Evolutionary conservation across 192 early-diverging fungal species (phyloP).

Genomic region (Coemansia pectinata): DNA sequence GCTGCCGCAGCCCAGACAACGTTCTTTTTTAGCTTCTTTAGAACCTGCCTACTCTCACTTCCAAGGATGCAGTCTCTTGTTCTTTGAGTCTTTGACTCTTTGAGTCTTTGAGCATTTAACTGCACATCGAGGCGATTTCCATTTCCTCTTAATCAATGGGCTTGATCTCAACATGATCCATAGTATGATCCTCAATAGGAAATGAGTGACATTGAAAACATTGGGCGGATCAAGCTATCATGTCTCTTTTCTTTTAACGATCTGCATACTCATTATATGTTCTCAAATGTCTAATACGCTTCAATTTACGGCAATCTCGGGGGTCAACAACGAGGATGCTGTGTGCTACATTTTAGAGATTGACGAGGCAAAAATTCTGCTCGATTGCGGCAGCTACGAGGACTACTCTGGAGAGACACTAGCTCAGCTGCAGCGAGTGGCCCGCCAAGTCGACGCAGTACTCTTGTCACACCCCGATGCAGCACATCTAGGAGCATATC

Average conservation of each 20-base stretch:
- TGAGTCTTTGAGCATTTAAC: too few species aligned
- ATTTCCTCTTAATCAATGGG: too few species aligned
- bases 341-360: constrained; percentile 92
- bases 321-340: constrained; percentile 80
- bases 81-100: too few species aligned
- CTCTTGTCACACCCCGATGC: constrained; percentile 88
- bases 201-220: too few species aligned
- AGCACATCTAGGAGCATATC: constrained; percentile 83
- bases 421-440: constrained; percentile 69
- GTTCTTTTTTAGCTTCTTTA: background rate
- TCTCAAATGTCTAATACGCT: constrained; percentile 55
- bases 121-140: too few species aligned
- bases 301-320: constrained; percentile 86
- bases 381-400: constrained; percentile 94
- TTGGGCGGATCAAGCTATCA: too few species aligned
- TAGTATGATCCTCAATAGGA: too few species aligned
- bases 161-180: too few species aligned
- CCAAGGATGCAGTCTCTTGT: background rate
- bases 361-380: constrained; percentile 86
- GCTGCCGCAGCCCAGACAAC: background rate
- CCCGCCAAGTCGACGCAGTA: constrained; percentile 86
- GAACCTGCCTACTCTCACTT: too few species aligned
- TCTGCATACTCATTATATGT: background rate
- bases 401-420: constrained; percentile 73
- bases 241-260: background rate